Base-by-base conservation (phyloP, 306 rosid genomes). In the Vigna hirtella region DNA sequence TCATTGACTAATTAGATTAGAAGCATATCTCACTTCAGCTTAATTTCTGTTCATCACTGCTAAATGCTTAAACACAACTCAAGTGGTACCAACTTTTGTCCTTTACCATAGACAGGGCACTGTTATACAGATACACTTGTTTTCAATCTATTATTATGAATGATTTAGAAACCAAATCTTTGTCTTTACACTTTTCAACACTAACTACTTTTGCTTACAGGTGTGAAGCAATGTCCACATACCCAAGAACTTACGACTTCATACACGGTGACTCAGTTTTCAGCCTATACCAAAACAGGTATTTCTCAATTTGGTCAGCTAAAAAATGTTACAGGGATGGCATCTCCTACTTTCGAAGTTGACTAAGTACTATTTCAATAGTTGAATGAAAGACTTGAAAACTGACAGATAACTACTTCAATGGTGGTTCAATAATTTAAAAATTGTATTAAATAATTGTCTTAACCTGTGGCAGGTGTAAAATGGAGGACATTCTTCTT, bases 141-240 rank as follows among this genome's bases (percentile, higher is more conserved):
- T 66, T 80, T 36, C 76, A 55, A 56, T 74, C 52, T 70, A 63
- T 47, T 45, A 82, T 11, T 18, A 34, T 57, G 32, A 26, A 66
- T 4, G 36, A 55, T 48, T 20, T 26, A 14, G 4, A 42, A 30
- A 30, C 34, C 34, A 30, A 30, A 30, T 30, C 34, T 30, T 30
- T 30, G 34, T 30, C 34, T 30, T 30, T 30, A 30, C 34, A 30
- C 5, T 30, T 30, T 30, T 3, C 34, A 26, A 26, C 28, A 26
- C 52, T 57, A 74, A 78, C 80, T 36, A 74, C 52, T 73, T 65
- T 77, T 83, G 79, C 78, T 49, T 53, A 11, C 79, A 94, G 97
- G 97, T 93, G 99, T 69, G 99, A 95, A 84, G 97, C 99, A 32
- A 93, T 93, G 97, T 93, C 99, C 10, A 95, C 97, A 5, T 95